Base-by-base conservation (phyloP, 2,329 filamentous ascomycete genomes). In the Cordyceps cicadae region DNA sequence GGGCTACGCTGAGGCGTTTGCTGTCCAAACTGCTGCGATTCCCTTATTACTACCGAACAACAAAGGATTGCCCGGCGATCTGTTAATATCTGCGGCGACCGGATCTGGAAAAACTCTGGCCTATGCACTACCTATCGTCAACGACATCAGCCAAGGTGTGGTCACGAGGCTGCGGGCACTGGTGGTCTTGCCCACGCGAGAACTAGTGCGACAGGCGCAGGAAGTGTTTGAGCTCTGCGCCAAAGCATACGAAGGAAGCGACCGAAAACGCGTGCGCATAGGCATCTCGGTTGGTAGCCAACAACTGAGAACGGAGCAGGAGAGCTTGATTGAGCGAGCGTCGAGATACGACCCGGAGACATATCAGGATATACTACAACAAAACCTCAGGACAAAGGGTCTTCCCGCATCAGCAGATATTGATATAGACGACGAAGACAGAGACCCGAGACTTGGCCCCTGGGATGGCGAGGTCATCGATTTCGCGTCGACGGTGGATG, bases 91-190 rank as follows among this genome's bases (percentile, higher is more conserved):
- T 8, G 94, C 95, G 0, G 89, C 93, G 1, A 99, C 94, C 0
- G 94, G 94, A 9, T 97, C 94, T 0, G 94, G 94, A 61, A 99
- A 99, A 71, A 99, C 94, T 0, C 74, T 99, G 17, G 89, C 93
- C 0, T 99, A 99, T 69, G 84, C 93, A 0, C 77, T 99, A 3
- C 94, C 94, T 0, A 85, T 99, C 62, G 82, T 96, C 4, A 85
- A 91, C 51, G 86, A 88, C 55, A 77, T 99, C 54, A 87, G 87
- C 65, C 78, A 82, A 37, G 81, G 82, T 15, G 76, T 76, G 24
- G 80, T 85, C 12, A 89, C 88, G 0, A 83, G 83, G 60, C 75
- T 99, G 9, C 83, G 89, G 45, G 92, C 87, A 0, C 74, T 99
- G 0, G 85, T 99, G 52, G 87, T 99, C 1, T 86, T 99, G 12